phyloP scores from a whole-genome alignment of 225 moss, liverwort and hornwort genomes.

The Climacium dendroides region DNA sequence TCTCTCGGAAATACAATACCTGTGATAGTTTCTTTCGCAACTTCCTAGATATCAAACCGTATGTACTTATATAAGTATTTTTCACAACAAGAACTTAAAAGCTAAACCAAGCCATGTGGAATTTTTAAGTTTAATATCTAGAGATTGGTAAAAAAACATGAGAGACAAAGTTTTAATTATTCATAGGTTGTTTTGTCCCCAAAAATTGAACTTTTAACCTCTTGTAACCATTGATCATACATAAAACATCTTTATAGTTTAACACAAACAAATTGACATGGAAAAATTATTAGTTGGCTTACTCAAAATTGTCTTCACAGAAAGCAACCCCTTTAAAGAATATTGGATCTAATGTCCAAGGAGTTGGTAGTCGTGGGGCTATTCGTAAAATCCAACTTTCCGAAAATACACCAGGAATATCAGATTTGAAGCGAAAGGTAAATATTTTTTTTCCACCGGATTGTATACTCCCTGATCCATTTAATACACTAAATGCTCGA shows the following conservation, averaged over 20 bases:
- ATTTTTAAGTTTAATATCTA: neutral
- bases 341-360: conserved; percentile 26
- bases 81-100: neutral
- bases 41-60: neutral
- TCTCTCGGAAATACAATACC: neutral
- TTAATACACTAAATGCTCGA: conserved; percentile 3
- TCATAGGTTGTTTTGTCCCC: accelerated
- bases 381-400: conserved; percentile 19
- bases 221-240: neutral
- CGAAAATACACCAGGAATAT: conserved; percentile 13
- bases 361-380: neutral
- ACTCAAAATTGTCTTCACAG: conserved; percentile 5
- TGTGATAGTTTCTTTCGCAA: neutral
- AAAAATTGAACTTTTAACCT: neutral
- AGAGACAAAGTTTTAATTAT: neutral
- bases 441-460: neutral
- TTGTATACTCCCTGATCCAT: conserved; percentile 12
- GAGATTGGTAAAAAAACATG: neutral
- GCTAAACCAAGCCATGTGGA: accelerated
- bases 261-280: neutral
- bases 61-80: neutral
- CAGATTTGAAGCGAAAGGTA: conserved; percentile 8
- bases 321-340: conserved; percentile 32
- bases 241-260: neutral
- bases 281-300: neutral